Evolutionary conservation across 495 filamentous ascomycete genomes (phyloP), one percentile per base, ranked within the genome.

Genomic region (Lineolata rhizophorae): DNA sequence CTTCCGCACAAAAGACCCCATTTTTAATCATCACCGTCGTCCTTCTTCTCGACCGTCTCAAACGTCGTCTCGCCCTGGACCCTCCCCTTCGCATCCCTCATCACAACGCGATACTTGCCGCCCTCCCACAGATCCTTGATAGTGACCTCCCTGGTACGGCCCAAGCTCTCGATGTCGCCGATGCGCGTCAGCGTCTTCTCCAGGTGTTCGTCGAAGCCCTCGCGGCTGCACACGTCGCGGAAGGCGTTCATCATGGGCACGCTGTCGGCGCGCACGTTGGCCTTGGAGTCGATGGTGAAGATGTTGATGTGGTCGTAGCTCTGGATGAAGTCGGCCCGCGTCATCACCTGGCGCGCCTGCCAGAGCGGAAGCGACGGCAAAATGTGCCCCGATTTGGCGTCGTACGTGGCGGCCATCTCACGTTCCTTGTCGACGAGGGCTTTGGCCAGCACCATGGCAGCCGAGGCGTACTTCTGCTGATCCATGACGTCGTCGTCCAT

Each of bases 401-500:
- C 60, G 47, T 79, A 76, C 3, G 45, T 68, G 17, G 44, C 53
- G 14, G 65, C 64, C 53, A 73, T 75, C 9, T 73, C 60, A n/a
- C 67, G 51, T 46, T 83, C 78, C 37, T 64, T 62, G 26, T 90
- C 73, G 10, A 94, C 83, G 15, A 97, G 68, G 6, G 81, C 78
- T 37, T 77, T 75, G 30, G 90, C 87, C 2, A 97, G 64, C 11
- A 95, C 79, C 69, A 95, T 87, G 11, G 87, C 84, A 5, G 85
- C 81, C 9, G 82, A 78, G 19, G 85, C 75, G 55, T 76, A 87
- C 48, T 97, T 97, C 42, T 95, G 87, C 53, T 94, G 75, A 46
- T 95, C 82, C 87, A 97, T 95, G 24, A 94, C 87, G 53, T 97
- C 87, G 55, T 97, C 87, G 42, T 97, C 87, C 84, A 94, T 94